Evolutionary conservation across 164 flowering plant genomes (phyloP).

Genomic region (Litsea cubeba): DNA sequence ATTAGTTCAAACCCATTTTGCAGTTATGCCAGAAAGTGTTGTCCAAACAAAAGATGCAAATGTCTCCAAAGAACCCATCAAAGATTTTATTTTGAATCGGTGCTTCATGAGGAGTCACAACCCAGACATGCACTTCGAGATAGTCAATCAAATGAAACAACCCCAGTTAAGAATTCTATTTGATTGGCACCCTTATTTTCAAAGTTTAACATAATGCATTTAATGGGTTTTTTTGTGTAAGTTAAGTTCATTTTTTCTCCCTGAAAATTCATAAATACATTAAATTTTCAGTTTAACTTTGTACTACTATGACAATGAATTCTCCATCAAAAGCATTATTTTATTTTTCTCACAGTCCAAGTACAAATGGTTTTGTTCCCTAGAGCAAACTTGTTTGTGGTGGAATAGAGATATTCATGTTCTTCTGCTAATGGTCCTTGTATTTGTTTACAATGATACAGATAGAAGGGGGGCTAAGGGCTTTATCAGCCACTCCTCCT

Average conservation of each 20-base stretch:
- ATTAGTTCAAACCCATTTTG: constrained; percentile 18
- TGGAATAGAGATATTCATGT: not conserved
- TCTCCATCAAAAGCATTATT: not conserved
- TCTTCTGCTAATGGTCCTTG: constrained; percentile 13
- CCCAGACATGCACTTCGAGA: constrained; percentile 15
- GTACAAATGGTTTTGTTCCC: not conserved
- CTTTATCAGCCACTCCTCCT: constrained; percentile 12
- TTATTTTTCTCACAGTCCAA: not conserved
- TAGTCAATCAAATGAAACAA: constrained; percentile 15
- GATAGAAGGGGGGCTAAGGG: constrained; percentile 25
- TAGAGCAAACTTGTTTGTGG: not conserved
- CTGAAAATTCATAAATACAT: not conserved
- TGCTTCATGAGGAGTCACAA: constrained; percentile 1
- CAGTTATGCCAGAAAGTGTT: constrained; percentile 28
- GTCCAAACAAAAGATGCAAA: constrained; percentile 22
- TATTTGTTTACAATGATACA: constrained; percentile 34
- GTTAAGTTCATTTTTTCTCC: not conserved
- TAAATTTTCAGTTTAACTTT: not conserved
- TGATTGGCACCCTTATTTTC: not conserved
- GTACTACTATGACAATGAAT: not conserved
- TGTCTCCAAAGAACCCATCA: constrained; percentile 4
- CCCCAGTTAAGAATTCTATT: constrained; percentile 41
- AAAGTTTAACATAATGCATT: not conserved
- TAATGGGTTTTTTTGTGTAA: not conserved
- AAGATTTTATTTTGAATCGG: constrained; percentile 12